Percentiles rank a stretch among this genome's conserved stretches.
phyloP scores from a whole-genome alignment of 805 yeast genomes.

The Kluyveromyces dobzhanskii region DNA sequence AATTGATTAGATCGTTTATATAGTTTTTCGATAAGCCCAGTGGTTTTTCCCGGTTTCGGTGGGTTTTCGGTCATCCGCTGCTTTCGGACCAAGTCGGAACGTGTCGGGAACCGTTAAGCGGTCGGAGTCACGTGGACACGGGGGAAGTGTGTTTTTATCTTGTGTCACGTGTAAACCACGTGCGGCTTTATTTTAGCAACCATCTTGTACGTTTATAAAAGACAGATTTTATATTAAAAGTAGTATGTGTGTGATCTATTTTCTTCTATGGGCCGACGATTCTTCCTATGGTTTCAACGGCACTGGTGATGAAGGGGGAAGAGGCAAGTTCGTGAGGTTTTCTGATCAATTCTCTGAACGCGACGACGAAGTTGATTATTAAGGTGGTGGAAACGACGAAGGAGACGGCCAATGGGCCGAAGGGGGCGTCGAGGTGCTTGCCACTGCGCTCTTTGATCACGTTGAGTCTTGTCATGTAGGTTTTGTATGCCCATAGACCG shows the following conservation, averaged over 20 bases:
- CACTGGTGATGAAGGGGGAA: no score
- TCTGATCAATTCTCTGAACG: constrained; percentile 34
- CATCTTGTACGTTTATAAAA: no score
- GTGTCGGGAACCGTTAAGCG: constrained; percentile 1
- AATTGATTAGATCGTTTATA: no score
- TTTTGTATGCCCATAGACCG: constrained; percentile 82
- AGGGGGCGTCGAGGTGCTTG: constrained; percentile 77
- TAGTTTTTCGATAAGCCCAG: no score
- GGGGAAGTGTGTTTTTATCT: no score
- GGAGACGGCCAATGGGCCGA: constrained; percentile 82
- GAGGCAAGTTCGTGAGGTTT: background rate
- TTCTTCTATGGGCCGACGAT: no score
- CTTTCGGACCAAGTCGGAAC: background rate
- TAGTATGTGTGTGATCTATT: no score
- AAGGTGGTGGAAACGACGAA: constrained; percentile 59
- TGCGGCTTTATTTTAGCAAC: no score
- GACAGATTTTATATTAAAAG: no score
- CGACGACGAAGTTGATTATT: constrained; percentile 61
- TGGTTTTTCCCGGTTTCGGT: background rate
- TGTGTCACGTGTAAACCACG: no score
- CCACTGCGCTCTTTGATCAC: constrained; percentile 78
- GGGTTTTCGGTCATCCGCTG: constrained; percentile 1
- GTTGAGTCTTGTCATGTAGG: constrained; percentile 61
- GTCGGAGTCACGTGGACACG: background rate
- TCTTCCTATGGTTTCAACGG: no score